Evolutionary conservation across 176 grass and related monocot genomes (phyloP).

Genomic region (Microstegium vimineum): DNA sequence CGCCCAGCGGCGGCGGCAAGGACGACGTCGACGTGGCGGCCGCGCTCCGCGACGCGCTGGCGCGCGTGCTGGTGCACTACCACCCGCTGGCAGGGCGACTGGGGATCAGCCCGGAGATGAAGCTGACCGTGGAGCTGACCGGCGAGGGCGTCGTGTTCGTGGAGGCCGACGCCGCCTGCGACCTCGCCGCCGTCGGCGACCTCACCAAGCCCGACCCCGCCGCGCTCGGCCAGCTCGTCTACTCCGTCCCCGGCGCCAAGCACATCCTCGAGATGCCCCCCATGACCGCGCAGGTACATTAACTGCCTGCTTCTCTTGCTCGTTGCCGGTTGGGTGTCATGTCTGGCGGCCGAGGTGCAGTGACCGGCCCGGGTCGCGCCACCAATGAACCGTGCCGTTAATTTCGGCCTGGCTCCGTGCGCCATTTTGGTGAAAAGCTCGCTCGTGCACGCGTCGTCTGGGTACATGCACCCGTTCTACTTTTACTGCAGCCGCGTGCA

Average conservation of each 20-base stretch:
- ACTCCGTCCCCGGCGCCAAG: constrained; percentile 71
- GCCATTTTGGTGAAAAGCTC: neutral
- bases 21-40: no score
- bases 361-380: neutral
- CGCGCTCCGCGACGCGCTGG: constrained; percentile 55
- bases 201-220: constrained; percentile 62
- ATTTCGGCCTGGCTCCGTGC: neutral
- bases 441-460: neutral
- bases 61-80: constrained; percentile 77
- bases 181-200: constrained; percentile 60
- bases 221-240: constrained; percentile 78
- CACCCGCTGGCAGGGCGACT: constrained; percentile 84
- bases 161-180: constrained; percentile 76
- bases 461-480: neutral
- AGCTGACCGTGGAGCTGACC: constrained; percentile 73
- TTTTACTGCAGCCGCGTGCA: constrained; percentile 8
- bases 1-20: no score
- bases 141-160: constrained; percentile 74
- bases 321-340: neutral
- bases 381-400: neutral
- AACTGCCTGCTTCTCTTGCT: neutral
- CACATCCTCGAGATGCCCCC: constrained; percentile 92
- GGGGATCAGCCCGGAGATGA: constrained; percentile 67
- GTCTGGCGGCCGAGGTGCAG: neutral
- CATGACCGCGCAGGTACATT: constrained; percentile 77